phyloP scores from a whole-genome alignment of 352 stramenopile genomes.

The Phytopythium oedochilum region DNA sequence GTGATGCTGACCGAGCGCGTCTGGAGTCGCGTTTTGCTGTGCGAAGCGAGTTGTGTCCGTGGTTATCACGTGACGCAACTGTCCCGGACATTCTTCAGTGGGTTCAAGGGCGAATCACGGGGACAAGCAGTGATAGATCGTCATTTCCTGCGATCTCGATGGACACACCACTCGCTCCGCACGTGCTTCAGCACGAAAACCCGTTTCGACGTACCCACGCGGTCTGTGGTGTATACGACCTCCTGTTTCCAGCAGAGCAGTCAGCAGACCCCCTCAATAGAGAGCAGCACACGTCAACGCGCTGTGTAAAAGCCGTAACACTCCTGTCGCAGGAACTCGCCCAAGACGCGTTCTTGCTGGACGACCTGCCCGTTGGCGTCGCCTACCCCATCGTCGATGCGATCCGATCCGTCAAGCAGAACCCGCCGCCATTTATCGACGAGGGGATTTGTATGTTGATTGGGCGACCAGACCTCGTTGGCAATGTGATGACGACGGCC shows the following conservation, averaged over 20 bases:
- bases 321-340: conserved; percentile 42
- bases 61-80: not conserved
- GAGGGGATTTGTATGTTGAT: conserved; percentile 55
- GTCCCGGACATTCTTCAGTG: conserved; percentile 51
- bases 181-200: not conserved
- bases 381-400: conserved; percentile 51
- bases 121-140: not conserved
- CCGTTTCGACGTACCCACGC: conserved; percentile 27
- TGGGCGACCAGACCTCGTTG: conserved; percentile 53
- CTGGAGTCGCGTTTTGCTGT: no score
- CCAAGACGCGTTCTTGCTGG: conserved; percentile 30
- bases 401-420: conserved; percentile 51
- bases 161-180: not conserved
- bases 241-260: conserved; percentile 15
- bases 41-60: not conserved
- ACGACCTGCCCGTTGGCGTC: conserved; percentile 56
- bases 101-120: conserved; percentile 24
- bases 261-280: not conserved
- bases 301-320: conserved; percentile 35
- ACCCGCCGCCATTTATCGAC: conserved; percentile 50
- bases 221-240: conserved; percentile 38
- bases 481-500: conserved; percentile 11
- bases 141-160: conserved; percentile 24
- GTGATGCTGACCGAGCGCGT: not conserved
- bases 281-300: not conserved